A percentile compares a stretch with the other conserved stretches of the same genome.
Conservation (phyloP, 1,139 yeast species). For the Zhuliangozyma blackwelliae region DNA sequence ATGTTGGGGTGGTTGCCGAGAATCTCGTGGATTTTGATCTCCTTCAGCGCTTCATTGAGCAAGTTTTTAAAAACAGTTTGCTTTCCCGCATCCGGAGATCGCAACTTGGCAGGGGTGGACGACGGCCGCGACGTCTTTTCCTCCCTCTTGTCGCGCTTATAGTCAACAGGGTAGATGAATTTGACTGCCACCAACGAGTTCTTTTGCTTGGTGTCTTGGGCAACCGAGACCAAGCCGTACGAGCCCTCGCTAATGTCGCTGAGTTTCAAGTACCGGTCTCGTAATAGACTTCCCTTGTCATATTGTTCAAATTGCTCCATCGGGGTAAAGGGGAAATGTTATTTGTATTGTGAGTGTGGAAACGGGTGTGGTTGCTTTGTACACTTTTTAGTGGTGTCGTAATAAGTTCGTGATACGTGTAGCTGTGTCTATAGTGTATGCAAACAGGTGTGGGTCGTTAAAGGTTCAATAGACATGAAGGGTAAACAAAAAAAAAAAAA, state of each 20-base stretch:
- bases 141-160: slow-evolving; percentile 19
- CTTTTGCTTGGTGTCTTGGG: slow-evolving; percentile 56
- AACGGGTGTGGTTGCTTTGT: no score
- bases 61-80: slow-evolving; percentile 29
- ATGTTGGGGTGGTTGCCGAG: slow-evolving; percentile 66
- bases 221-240: slow-evolving; percentile 86
- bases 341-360: no score
- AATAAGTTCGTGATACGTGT: no score
- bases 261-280: slow-evolving; percentile 62
- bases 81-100: slow-evolving; percentile 16
- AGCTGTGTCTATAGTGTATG: no score
- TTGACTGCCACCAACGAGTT: slow-evolving; percentile 75
- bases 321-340: not conserved
- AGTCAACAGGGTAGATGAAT: slow-evolving; percentile 58
- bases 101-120: slow-evolving; percentile 36
- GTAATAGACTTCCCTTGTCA: slow-evolving; percentile 59
- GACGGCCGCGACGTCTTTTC: slow-evolving; percentile 21
- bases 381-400: no score
- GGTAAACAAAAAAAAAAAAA: no score
- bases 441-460: no score
- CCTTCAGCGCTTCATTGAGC: slow-evolving; percentile 71
- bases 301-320: slow-evolving; percentile 50
- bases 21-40: slow-evolving; percentile 67
- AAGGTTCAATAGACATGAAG: no score
- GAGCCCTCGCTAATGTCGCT: slow-evolving; percentile 89